A percentile compares a stretch with the other conserved stretches of the same genome.
These are phyloP conservation scores for Westerdykella sp. DNA, from an alignment of 2,329 filamentous ascomycete species.

Conservation along the genomic window DNA sequence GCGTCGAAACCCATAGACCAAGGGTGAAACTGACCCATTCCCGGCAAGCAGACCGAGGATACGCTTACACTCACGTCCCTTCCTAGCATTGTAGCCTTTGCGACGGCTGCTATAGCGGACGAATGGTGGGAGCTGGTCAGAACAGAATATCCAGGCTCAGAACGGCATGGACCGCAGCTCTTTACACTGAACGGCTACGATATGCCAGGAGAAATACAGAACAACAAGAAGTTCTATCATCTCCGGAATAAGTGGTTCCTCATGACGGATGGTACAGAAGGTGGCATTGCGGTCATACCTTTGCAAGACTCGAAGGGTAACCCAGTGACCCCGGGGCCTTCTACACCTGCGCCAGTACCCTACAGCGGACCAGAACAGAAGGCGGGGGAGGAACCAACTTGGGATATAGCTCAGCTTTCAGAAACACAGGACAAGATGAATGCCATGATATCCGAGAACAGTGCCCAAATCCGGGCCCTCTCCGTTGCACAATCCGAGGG, in stretches of 20 bases:
- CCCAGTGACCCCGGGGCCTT: constrained; percentile 7
- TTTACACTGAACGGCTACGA: constrained; percentile 33
- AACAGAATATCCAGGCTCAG: constrained; percentile 24
- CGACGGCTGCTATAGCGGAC: constrained; percentile 23
- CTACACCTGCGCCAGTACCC: constrained; percentile 2
- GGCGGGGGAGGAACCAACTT: constrained; percentile 14
- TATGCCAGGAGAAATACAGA: constrained; percentile 27
- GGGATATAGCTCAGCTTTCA: constrained; percentile 9
- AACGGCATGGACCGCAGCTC: constrained; percentile 27
- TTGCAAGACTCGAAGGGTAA: constrained; percentile 24
- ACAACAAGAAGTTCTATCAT: constrained; percentile 23
- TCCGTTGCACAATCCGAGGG: constrained; percentile 30
- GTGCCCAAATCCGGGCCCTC: constrained; percentile 28
- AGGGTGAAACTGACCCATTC: background rate
- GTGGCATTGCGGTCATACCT: constrained; percentile 21
- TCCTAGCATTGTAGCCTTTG: constrained; percentile 31
- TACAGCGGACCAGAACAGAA: background rate
- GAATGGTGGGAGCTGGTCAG: constrained; percentile 33
- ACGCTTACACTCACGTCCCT: constrained; percentile 15
- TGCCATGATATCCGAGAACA: constrained; percentile 25
- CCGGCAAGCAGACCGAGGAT: constrained; percentile 22
- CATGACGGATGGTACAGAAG: constrained; percentile 19
- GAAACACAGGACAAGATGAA: constrained; percentile 23
- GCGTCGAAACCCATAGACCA: background rate
- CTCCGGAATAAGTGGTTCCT: constrained; percentile 33